Evolutionary conservation across 192 early-diverging fungal genomes (phyloP), one percentile per base, ranked within the genome.

Genomic region (Coemansia sp.): DNA sequence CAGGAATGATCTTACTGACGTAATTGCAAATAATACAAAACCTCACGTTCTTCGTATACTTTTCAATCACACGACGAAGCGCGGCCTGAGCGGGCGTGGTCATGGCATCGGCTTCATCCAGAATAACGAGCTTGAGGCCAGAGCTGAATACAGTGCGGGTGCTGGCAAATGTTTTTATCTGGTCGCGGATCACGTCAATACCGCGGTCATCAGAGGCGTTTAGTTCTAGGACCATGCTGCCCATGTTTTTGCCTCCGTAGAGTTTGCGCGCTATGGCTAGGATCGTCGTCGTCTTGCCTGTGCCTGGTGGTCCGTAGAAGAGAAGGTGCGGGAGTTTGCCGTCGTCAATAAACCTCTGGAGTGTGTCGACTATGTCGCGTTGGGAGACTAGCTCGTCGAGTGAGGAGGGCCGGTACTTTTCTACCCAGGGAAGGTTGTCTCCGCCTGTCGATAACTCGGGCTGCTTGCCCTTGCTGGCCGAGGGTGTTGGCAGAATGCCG

Each of bases 1-100:
- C 98, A 6, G 98, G 96, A 53, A 95, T 97, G 44, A 99, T 98
- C 74, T 97, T 98, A 79, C 89, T 90, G 29, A 95, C 94, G 74
- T 99, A 98, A 80, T 99, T 99, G 86, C 96, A 98, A 63, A 99
- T 96, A 61, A 99, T 93, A 77, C 98, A 99, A 74, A 99, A 99
- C 3, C 98, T 89, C 8, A 98, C 95, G 69, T 98, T 99, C 41
- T 88, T 87, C 17, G 98, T 98, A 82, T 99, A 99, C 76, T 97
- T 94, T 85, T 99, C 98, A 74, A 99, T 93, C 14, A 99, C 96
- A 79, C 97, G 84, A 64, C 98, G 89, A 66, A 99, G 76, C 8
- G 98, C 96, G 37, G 92, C 89, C 75, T 98, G 98, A 7, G 96
- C 96, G 25, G 86, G 84, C 44, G 90, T 86, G 0, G 98, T 99